Conservation (phyloP, 257 asterid genomes). For the Cordia subcordata region DNA sequence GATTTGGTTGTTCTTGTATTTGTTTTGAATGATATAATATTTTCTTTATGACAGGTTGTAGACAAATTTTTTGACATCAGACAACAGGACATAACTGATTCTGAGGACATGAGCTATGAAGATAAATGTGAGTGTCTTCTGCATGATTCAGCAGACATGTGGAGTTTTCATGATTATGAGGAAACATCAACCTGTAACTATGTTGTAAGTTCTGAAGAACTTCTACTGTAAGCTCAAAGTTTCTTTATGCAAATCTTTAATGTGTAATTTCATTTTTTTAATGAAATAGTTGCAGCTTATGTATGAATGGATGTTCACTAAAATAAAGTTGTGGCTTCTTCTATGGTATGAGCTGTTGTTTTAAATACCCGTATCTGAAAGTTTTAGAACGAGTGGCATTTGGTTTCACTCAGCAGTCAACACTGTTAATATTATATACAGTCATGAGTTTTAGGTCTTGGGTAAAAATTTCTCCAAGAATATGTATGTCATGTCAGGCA, state of each 20-base stretch:
- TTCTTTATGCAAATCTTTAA: neutral
- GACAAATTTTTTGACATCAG: conserved; percentile 75
- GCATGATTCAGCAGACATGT: conserved; percentile 66
- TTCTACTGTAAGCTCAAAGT: neutral
- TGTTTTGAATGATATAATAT: neutral
- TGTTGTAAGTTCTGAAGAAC: conserved; percentile 53
- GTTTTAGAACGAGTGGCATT: too few relatives aligned
- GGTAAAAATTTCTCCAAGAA: too few relatives aligned
- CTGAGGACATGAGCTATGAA: conserved; percentile 56
- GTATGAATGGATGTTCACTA: too few relatives aligned
- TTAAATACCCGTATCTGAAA: too few relatives aligned
- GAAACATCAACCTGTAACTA: conserved; percentile 72
- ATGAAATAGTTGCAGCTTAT: neutral
- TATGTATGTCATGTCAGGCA: too few relatives aligned
- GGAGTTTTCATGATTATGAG: conserved; percentile 63
- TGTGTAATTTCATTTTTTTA: neutral
- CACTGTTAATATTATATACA: too few relatives aligned
- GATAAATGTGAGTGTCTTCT: conserved; percentile 73
- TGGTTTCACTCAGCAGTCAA: too few relatives aligned
- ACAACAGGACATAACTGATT: conserved; percentile 36
- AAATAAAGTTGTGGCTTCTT: too few relatives aligned
- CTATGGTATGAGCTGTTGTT: too few relatives aligned
- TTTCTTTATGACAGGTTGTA: conserved; percentile 53
- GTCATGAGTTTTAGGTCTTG: too few relatives aligned
- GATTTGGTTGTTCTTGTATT: neutral